Evolutionary conservation across 2,329 filamentous ascomycete genomes (phyloP).

Genomic region (Colletotrichum lentis): DNA sequence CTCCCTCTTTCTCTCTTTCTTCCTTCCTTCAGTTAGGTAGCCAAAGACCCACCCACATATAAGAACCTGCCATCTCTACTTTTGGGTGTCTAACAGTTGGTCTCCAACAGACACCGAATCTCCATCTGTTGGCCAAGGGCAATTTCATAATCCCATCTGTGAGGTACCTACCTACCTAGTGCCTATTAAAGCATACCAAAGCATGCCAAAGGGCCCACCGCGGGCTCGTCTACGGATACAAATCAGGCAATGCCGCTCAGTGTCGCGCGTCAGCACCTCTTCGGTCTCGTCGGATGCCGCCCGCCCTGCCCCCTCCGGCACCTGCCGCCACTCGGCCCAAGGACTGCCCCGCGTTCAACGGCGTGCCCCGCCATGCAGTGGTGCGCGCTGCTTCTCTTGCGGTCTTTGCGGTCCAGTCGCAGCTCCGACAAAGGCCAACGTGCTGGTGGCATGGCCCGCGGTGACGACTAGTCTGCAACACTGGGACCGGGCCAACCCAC

Average conservation of each 20-base stretch:
- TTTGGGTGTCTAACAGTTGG: no score
- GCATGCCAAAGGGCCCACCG: not conserved
- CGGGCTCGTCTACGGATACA: constrained; percentile 17
- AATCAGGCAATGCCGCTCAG: constrained; percentile 30
- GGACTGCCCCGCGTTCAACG: constrained; percentile 38
- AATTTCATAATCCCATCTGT: constrained; percentile 8
- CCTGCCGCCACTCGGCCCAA: constrained; percentile 22
- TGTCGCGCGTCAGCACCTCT: constrained; percentile 19
- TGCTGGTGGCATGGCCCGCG: constrained; percentile 26
- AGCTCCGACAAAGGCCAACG: constrained; percentile 41
- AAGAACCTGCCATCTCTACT: no score
- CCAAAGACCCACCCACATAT: no score
- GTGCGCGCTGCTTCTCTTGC: constrained; percentile 12
- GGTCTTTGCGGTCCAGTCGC: constrained; percentile 19
- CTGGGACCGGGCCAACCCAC: constrained; percentile 27
- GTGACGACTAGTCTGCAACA: constrained; percentile 22
- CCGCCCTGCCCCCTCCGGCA: constrained; percentile 31
- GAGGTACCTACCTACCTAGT: not conserved
- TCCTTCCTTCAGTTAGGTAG: no score
- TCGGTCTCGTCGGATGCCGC: constrained; percentile 1
- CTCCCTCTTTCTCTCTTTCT: no score
- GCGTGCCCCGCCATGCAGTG: constrained; percentile 39
- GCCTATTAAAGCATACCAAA: no score
- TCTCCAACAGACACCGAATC: not conserved
- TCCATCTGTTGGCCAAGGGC: not conserved